Conservation (phyloP, 148 eudicot genomes). For the Diospyros kaki region DNA sequence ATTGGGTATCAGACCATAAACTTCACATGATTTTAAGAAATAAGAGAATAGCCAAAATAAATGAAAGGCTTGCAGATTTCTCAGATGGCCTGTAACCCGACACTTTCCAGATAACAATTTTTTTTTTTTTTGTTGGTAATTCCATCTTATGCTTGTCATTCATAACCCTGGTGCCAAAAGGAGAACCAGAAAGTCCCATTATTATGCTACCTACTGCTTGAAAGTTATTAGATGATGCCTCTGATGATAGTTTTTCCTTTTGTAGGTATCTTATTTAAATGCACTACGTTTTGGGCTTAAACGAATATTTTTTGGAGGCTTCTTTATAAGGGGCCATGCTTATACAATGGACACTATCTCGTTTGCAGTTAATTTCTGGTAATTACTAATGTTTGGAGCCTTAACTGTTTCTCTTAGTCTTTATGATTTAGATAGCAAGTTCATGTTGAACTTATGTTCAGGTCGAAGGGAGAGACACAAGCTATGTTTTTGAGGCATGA, state of each 20-base stretch:
- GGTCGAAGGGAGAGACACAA: constrained; percentile 94
- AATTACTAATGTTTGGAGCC: constrained; percentile 14
- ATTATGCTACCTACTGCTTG: background rate
- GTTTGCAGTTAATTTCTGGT: constrained; percentile 96
- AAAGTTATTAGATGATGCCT: background rate
- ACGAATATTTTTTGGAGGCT: constrained; percentile 95
- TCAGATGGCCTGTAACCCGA: background rate
- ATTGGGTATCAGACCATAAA: background rate
- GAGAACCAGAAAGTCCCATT: no score
- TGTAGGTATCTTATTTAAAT: constrained; percentile 87
- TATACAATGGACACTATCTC: constrained; percentile 99
- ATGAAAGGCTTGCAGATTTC: background rate
- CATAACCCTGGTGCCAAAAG: no score
- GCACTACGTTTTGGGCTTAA: constrained; percentile 93
- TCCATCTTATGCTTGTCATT: background rate
- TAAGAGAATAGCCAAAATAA: background rate
- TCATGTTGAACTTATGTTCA: constrained; percentile 16
- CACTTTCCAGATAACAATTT: background rate
- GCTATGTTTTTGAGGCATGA: constrained; percentile 98
- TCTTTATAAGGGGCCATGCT: constrained; percentile 97
- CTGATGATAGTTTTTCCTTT: constrained; percentile 15
- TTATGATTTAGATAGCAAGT: background rate
- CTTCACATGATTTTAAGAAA: background rate
- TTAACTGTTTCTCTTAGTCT: background rate
- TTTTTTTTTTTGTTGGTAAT: background rate